phyloP scores from a whole-genome alignment of 2,329 filamentous ascomycete species.

The Ceratocystis smalleyi region DNA sequence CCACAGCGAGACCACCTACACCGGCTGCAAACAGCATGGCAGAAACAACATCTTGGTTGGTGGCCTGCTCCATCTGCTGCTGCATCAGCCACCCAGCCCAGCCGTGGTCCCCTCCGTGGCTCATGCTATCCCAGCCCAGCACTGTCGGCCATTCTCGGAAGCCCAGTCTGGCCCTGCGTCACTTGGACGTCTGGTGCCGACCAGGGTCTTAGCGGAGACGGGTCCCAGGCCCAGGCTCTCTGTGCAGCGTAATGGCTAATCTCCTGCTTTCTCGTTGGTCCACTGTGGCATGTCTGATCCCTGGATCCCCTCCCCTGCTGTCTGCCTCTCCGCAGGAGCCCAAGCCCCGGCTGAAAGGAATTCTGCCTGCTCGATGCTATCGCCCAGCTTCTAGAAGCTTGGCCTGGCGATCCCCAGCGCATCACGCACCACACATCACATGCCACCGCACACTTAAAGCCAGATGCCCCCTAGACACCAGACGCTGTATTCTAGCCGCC shows the following conservation, averaged over 20 bases:
- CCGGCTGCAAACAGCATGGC: neutral
- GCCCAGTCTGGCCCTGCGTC: neutral
- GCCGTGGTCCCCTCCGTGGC: neutral
- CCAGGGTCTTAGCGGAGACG: neutral
- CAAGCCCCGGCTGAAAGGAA: neutral
- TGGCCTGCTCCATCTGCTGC: neutral
- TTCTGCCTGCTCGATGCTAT: neutral
- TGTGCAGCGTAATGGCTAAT: neutral
- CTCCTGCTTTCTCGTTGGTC: neutral
- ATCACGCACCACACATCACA: conserved; percentile 10
- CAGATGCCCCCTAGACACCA: neutral
- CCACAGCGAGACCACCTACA: neutral
- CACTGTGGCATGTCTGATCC: neutral
- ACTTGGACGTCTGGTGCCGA: too few species aligned
- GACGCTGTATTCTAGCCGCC: neutral
- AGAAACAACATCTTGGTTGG: neutral
- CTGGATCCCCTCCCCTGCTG: neutral
- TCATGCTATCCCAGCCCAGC: neutral
- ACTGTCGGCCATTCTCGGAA: conserved; percentile 17
- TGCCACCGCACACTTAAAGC: conserved; percentile 7
- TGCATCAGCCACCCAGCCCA: too few species aligned
- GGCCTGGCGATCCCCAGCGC: neutral
- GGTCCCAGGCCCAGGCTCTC: neutral
- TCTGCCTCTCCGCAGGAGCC: neutral
- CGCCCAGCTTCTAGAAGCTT: neutral